Evolutionary conservation across 2,329 filamentous ascomycete species (phyloP).

Genomic region (Raffaelea deltoideospora): DNA sequence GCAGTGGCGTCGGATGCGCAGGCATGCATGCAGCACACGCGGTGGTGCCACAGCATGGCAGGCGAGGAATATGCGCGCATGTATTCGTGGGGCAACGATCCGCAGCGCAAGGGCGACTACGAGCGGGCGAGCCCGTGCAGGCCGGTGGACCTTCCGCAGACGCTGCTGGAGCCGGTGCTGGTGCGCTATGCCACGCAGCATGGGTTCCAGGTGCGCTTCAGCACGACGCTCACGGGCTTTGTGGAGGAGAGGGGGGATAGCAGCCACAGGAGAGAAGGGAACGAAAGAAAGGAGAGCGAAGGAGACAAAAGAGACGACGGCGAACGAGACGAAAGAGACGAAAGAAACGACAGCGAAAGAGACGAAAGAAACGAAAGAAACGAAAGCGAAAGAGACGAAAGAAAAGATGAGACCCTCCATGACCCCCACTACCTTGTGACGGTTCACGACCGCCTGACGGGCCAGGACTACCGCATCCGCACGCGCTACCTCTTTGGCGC

Average conservation of each 20-base stretch:
- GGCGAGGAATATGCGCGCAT: conserved; percentile 34
- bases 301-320: too few species aligned
- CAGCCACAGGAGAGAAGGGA: too few species aligned
- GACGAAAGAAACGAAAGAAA: too few species aligned
- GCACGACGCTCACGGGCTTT: conserved; percentile 23
- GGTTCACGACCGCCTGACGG: conserved; percentile 12
- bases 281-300: too few species aligned
- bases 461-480: conserved; percentile 22
- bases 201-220: conserved; percentile 27
- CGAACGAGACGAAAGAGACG: too few species aligned
- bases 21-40: conserved; percentile 31
- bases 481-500: conserved; percentile 44
- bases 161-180: conserved; percentile 30
- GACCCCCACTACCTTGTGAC: conserved; percentile 14
- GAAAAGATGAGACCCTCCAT: too few species aligned
- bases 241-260: conserved; percentile 12
- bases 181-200: conserved; percentile 21
- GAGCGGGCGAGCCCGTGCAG: conserved; percentile 27
- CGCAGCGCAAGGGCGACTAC: conserved; percentile 27
- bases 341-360: too few species aligned
- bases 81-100: conserved; percentile 35
- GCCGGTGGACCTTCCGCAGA: conserved; percentile 31
- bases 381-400: too few species aligned
- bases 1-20: conserved; percentile 20
- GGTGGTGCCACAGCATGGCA: conserved; percentile 37